These are phyloP conservation scores for Aspergillus vadensis DNA, from an alignment of 2,329 filamentous ascomycete genomes.

Conservation along the genomic window DNA sequence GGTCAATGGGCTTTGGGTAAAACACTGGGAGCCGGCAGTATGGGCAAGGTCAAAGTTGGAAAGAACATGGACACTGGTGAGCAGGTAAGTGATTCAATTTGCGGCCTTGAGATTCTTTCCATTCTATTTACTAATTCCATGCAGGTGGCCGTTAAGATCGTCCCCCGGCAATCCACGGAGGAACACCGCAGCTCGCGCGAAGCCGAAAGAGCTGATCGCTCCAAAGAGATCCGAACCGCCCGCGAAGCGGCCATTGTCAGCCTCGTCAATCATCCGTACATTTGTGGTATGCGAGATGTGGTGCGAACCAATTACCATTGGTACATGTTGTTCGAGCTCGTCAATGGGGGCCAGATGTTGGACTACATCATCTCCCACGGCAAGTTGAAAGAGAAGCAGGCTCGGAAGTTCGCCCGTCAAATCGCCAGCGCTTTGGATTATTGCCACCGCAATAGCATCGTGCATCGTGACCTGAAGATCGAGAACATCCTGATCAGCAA, in stretches of 20 bases:
- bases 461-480: conserved; percentile 96
- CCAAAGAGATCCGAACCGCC: conserved; percentile 92
- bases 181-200: conserved; percentile 73
- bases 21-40: conserved; percentile 95
- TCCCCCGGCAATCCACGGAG: conserved; percentile 85
- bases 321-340: conserved; percentile 99
- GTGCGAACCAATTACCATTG: conserved; percentile 96
- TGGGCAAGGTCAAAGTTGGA: conserved; percentile 98
- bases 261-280: conserved; percentile 89
- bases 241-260: conserved; percentile 96
- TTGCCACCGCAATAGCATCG: conserved; percentile 96
- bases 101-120: conserved; percentile 1
- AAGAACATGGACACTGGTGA: conserved; percentile 87
- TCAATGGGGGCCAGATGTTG: conserved; percentile 98
- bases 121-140: conserved; percentile 5
- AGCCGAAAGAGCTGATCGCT: conserved; percentile 88
- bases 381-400: conserved; percentile 96
- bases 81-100: conserved; percentile 62
- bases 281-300: conserved; percentile 93
- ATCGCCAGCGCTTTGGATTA: conserved; percentile 97
- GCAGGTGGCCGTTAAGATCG: conserved; percentile 95
- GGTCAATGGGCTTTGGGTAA: conserved; percentile 95
- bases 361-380: conserved; percentile 99
- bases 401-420: conserved; percentile 94
- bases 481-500: conserved; percentile 99